Conservation (phyloP, 78 protist species). For the Dictyostelium capitatum region DNA sequence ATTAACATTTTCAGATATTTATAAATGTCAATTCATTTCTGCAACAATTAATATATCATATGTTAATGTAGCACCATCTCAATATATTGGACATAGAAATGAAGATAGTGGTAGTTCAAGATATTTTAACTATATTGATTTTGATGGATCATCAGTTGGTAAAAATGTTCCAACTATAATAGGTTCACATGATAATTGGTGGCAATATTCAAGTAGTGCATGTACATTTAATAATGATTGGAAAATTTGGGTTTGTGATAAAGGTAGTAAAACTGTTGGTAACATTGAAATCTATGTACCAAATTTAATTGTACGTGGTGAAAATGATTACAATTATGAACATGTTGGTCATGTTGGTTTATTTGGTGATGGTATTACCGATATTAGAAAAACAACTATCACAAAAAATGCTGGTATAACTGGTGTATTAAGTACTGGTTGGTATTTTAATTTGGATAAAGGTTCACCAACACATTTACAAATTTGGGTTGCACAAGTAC, state of each 20-base stretch:
- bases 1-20: conserved; percentile 75
- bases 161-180: not conserved
- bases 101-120: conserved; percentile 43
- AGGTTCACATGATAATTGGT: conserved; percentile 63
- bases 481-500: not conserved
- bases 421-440: conserved; percentile 36
- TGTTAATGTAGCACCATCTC: not conserved
- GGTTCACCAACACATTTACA: conserved; percentile 15
- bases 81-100: conserved; percentile 50
- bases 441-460: conserved; percentile 4
- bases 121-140: conserved; percentile 67
- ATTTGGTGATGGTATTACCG: conserved; percentile 30
- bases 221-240: conserved; percentile 42
- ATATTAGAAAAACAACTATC: not conserved
- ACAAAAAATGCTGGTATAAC: conserved; percentile 56
- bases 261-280: conserved; percentile 8
- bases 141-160: conserved; percentile 48
- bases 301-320: not conserved
- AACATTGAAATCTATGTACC: conserved; percentile 3
- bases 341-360: conserved; percentile 25
- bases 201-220: conserved; percentile 35
- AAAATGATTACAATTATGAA: not conserved
- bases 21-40: conserved; percentile 80
- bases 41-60: conserved; percentile 9
- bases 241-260: conserved; percentile 17